Evolutionary conservation across 768 basidiomycete species (phyloP).

Genomic region (Mycena maculata): DNA sequence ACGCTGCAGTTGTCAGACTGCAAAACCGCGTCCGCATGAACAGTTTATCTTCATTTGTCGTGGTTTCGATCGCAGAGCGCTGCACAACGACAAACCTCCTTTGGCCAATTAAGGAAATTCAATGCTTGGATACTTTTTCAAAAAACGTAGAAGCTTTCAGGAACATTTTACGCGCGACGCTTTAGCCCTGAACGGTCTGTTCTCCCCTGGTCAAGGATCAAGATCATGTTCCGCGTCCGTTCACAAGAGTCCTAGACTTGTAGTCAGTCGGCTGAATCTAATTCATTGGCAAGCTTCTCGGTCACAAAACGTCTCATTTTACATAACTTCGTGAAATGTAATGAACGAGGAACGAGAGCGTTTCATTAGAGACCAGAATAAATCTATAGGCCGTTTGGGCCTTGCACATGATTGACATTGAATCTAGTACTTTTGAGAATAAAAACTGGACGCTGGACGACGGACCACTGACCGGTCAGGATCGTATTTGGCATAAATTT

Average conservation of each 20-base stretch:
- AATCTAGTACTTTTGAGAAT: constrained; percentile 39
- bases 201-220: too few species aligned
- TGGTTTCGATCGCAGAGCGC: not conserved
- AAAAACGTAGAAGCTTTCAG: too few species aligned
- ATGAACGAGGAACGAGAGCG: too few species aligned
- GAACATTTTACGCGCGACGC: too few species aligned
- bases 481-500: constrained; percentile 57
- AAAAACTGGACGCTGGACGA: not conserved
- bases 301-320: too few species aligned
- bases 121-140: too few species aligned
- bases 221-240: too few species aligned
- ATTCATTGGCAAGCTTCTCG: too few species aligned
- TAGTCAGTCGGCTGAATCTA: too few species aligned
- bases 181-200: too few species aligned
- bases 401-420: constrained; percentile 47
- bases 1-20: constrained; percentile 8
- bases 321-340: too few species aligned
- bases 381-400: constrained; percentile 42
- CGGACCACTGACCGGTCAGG: constrained; percentile 48
- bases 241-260: too few species aligned
- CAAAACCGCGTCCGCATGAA: constrained; percentile 16
- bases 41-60: not conserved
- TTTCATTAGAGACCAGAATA: not conserved
- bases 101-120: not conserved
- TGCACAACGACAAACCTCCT: not conserved